Percentiles rank a stretch among this genome's conserved stretches.
Conservation (phyloP, 129 eudicot species). For the Ambrosia trifida region DNA sequence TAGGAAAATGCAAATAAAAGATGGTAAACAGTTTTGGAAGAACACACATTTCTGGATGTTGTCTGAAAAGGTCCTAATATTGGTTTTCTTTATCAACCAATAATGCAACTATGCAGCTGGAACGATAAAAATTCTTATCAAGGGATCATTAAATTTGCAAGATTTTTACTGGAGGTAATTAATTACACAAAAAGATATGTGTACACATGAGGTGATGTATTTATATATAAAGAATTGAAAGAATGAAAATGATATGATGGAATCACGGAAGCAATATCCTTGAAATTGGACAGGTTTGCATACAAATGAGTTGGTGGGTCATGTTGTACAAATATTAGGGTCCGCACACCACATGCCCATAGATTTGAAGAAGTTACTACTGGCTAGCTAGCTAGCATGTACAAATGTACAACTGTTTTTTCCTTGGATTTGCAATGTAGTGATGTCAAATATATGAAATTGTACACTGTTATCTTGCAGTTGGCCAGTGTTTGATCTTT, state of each 20-base stretch:
- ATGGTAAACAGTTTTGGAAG: not conserved
- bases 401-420: conserved; percentile 31
- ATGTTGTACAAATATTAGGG: conserved; percentile 24
- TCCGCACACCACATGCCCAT: conserved; percentile 36
- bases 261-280: not conserved
- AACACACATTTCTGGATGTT: not conserved
- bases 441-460: conserved; percentile 35
- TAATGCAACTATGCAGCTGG: not conserved
- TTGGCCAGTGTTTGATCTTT: conserved; percentile 22
- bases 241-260: not conserved
- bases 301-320: conserved; percentile 25
- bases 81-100: not conserved
- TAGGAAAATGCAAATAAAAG: not conserved
- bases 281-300: conserved; percentile 30
- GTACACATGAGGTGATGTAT: not conserved
- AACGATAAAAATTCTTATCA: too few relatives aligned
- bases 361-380: conserved; percentile 18
- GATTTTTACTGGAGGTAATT: too few relatives aligned
- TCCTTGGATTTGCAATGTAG: conserved; percentile 20
- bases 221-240: not conserved
- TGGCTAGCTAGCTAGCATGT: not conserved
- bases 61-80: not conserved
- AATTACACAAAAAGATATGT: too few relatives aligned
- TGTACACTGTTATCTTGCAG: conserved; percentile 32
- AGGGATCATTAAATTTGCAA: too few relatives aligned